These are phyloP conservation scores for Podila minutissima DNA, from an alignment of 192 early-diverging fungal species.

Conservation along the genomic window DNA sequence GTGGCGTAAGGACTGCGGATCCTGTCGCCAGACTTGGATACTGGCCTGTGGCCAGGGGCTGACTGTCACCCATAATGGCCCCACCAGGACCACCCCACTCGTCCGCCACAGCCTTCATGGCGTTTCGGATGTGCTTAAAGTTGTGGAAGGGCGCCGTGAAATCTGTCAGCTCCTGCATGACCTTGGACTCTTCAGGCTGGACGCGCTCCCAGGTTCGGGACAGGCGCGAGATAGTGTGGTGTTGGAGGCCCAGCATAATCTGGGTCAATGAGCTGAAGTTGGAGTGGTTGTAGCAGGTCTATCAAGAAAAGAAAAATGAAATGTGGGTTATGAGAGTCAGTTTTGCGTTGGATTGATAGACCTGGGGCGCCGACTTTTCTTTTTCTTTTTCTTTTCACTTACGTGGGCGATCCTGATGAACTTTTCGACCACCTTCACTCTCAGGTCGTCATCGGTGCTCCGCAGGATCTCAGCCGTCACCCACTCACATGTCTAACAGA, in stretches of 20 bases:
- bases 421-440: constrained; percentile 67
- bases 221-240: constrained; percentile 62
- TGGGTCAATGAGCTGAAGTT: constrained; percentile 71
- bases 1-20: too few species aligned
- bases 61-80: too few species aligned
- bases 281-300: constrained; percentile 67
- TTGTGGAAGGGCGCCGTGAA: constrained; percentile 66
- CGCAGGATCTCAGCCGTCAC: constrained; percentile 65
- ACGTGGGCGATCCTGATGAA: constrained; percentile 71
- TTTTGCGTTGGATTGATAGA: background rate
- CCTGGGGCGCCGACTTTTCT: background rate
- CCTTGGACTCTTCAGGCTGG: constrained; percentile 44
- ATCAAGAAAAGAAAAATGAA: background rate
- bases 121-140: constrained; percentile 65
- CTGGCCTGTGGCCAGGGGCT: too few species aligned
- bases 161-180: constrained; percentile 58
- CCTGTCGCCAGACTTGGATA: too few species aligned
- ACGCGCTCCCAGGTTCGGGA: constrained; percentile 65
- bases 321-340: background rate
- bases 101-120: constrained; percentile 62
- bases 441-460: constrained; percentile 46
- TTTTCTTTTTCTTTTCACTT: background rate
- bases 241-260: constrained; percentile 66
- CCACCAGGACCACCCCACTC: constrained; percentile 53
- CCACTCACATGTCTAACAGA: constrained; percentile 61